These are phyloP conservation scores for Taphrina populina DNA, from an alignment of 1,139 yeast species.

Conservation along the genomic window DNA sequence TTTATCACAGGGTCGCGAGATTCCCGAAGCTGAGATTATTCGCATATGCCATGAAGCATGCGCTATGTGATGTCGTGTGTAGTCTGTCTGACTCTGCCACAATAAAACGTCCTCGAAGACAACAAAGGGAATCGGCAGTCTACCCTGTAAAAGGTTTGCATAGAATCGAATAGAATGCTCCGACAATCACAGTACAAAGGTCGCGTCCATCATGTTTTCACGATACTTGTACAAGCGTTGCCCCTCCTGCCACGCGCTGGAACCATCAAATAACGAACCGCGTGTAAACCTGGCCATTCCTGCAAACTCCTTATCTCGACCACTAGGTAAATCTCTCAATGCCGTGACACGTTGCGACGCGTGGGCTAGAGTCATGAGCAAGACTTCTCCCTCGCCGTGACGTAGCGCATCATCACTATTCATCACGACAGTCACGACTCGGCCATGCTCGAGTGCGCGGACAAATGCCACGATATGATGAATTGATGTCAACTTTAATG, in stretches of 20 bases:
- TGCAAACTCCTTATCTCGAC: slow-evolving; percentile 25
- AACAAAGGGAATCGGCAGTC: no score
- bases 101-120: no score
- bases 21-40: no score
- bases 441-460: slow-evolving; percentile 4
- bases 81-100: no score
- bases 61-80: no score
- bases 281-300: slow-evolving; percentile 29
- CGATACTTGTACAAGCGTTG: slow-evolving; percentile 20
- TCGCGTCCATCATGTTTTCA: slow-evolving; percentile 18
- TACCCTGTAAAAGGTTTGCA: no score
- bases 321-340: slow-evolving; percentile 20
- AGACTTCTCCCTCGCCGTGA: slow-evolving; percentile 11
- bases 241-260: slow-evolving; percentile 17
- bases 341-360: slow-evolving; percentile 18
- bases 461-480: slow-evolving; percentile 7
- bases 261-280: not conserved
- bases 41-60: no score
- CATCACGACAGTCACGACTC: slow-evolving; percentile 11
- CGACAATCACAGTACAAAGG: no score
- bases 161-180: no score
- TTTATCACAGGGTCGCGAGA: no score
- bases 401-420: slow-evolving; percentile 29
- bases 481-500: slow-evolving; percentile 15
- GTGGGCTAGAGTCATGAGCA: slow-evolving; percentile 15